Conservation (phyloP, 768 basidiomycete species). For the Gymnopilus dilepis region DNA sequence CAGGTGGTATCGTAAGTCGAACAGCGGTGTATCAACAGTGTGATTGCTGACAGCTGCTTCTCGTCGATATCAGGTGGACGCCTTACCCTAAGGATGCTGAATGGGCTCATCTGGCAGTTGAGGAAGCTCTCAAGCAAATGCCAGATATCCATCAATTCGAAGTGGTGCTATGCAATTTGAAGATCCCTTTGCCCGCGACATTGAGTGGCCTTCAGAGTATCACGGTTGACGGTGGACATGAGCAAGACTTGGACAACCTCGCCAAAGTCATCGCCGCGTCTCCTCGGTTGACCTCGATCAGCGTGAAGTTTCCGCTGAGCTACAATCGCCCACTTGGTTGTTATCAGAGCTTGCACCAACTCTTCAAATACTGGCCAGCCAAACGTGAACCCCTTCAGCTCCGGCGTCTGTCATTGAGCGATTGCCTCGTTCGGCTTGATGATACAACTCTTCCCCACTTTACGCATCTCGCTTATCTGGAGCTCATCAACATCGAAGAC, state of each 20-base stretch:
- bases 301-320: slow-evolving; percentile 8
- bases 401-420: slow-evolving; percentile 9
- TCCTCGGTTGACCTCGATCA: slow-evolving; percentile 13
- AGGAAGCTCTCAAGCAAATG: slow-evolving; percentile 7
- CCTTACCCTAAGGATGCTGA: slow-evolving; percentile 11
- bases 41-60: background rate
- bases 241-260: slow-evolving; percentile 7
- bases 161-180: slow-evolving; percentile 1
- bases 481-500: slow-evolving; percentile 11
- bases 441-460: slow-evolving; percentile 14
- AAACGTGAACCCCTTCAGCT: slow-evolving; percentile 15
- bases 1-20: slow-evolving; percentile 15
- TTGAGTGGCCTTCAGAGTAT: slow-evolving; percentile 8
- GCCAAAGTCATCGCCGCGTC: slow-evolving; percentile 16
- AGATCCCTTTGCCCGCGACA: slow-evolving; percentile 5
- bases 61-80: slow-evolving; percentile 7
- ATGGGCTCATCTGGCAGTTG: slow-evolving; percentile 8
- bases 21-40: background rate
- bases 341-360: slow-evolving; percentile 20
- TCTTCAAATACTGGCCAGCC: slow-evolving; percentile 17
- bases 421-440: slow-evolving; percentile 13
- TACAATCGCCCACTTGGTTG: slow-evolving; percentile 2
- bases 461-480: slow-evolving; percentile 11
- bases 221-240: slow-evolving; percentile 2
- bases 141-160: slow-evolving; percentile 6